Percentiles rank a stretch among this genome's conserved stretches.
Evolutionary conservation across 1,284 basidiomycete species (phyloP).

Genomic region (Rhodofomes roseus): DNA sequence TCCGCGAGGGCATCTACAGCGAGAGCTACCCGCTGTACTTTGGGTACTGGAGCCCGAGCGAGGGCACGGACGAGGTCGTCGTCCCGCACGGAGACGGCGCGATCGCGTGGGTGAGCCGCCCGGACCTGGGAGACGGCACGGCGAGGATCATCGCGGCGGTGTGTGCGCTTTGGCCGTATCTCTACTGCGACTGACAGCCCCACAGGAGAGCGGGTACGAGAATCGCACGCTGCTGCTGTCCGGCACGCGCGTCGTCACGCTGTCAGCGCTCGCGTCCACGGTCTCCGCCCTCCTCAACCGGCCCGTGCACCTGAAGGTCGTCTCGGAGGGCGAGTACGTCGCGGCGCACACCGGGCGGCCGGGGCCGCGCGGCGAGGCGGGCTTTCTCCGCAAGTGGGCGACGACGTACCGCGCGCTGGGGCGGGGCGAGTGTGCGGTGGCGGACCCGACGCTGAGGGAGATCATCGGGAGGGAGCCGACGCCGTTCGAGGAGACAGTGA

Average conservation of each 20-base stretch:
- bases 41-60: conserved; percentile 24
- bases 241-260: conserved; percentile 23
- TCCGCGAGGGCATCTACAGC: conserved; percentile 38
- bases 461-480: conserved; percentile 25
- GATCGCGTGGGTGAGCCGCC: conserved; percentile 30
- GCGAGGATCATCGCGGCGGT: conserved; percentile 28
- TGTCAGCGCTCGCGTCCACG: conserved; percentile 20
- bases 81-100: conserved; percentile 27
- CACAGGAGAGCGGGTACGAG: conserved; percentile 21
- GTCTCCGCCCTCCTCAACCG: conserved; percentile 20
- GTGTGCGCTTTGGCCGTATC: not conserved
- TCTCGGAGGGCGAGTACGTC: conserved; percentile 28
- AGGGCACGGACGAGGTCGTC: conserved; percentile 20
- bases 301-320: conserved; percentile 20
- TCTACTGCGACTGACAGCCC: not conserved
- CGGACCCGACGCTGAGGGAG: conserved; percentile 25
- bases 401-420: conserved; percentile 27
- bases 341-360: conserved; percentile 15
- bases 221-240: conserved; percentile 28
- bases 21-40: conserved; percentile 36
- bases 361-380: conserved; percentile 20
- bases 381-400: conserved; percentile 28
- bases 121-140: conserved; percentile 32
- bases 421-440: conserved; percentile 25
- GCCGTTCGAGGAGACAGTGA: conserved; percentile 24